Evolutionary conservation across 2,329 filamentous ascomycete genomes (phyloP).

Genomic region (Penicillium frequentans): DNA sequence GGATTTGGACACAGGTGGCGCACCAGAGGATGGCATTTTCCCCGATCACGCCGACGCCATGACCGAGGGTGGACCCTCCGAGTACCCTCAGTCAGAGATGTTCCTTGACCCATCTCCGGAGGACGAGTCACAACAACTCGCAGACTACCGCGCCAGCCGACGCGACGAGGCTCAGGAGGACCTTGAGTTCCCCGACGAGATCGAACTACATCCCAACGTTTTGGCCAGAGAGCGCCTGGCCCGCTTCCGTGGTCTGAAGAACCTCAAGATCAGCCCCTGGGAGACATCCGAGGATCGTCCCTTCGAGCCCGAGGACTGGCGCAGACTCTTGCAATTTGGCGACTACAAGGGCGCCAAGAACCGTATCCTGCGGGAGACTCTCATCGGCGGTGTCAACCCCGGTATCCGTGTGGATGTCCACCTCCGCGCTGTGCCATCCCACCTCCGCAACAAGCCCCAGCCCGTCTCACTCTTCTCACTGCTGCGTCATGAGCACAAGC

Average conservation of each 20-base stretch:
- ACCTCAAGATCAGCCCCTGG: constrained; percentile 82
- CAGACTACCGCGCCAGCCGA: constrained; percentile 75
- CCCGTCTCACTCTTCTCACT: constrained; percentile 82
- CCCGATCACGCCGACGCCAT: constrained; percentile 53
- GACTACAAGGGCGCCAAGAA: constrained; percentile 86
- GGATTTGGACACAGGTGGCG: constrained; percentile 56
- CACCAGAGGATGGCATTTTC: constrained; percentile 80
- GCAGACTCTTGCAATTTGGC: constrained; percentile 77
- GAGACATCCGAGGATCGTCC: constrained; percentile 82
- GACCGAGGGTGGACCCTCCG: constrained; percentile 78
- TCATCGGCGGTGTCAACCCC: constrained; percentile 81
- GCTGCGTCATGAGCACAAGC: constrained; percentile 92
- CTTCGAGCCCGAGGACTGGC: constrained; percentile 88
- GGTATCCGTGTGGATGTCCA: constrained; percentile 82
- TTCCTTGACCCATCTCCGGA: constrained; percentile 78
- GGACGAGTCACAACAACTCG: constrained; percentile 80
- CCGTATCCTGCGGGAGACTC: constrained; percentile 73
- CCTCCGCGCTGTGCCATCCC: constrained; percentile 60
- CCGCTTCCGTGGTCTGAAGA: constrained; percentile 89
- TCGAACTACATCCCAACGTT: constrained; percentile 87
- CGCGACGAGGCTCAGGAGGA: constrained; percentile 83
- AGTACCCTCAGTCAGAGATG: constrained; percentile 92
- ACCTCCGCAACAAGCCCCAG: constrained; percentile 51
- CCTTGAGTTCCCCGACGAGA: constrained; percentile 94
- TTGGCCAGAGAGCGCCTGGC: constrained; percentile 81